Base-by-base conservation (phyloP, 495 filamentous ascomycete genomes). In the Lophium mytilinum region DNA sequence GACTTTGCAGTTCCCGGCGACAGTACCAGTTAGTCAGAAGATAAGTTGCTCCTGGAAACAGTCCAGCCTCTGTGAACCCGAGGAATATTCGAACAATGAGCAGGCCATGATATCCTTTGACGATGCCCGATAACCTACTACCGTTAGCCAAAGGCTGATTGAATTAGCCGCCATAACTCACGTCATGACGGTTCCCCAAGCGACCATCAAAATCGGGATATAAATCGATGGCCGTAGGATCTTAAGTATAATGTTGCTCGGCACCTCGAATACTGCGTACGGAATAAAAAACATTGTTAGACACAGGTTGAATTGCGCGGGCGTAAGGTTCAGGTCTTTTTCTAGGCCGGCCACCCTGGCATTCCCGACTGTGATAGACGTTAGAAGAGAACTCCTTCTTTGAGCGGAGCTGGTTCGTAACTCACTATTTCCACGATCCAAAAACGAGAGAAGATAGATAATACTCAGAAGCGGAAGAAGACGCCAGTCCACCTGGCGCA, bases 111-210 rank as follows among this genome's bases (percentile, higher is more conserved):
- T 64, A 63, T 39, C 43, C 64, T 48, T 53, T 37, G 9, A 66
- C 50, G 1, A 71, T 21, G 19, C 66, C 59, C 60, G 66, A 67
- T 3, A 71, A 52, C 1, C 65, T 67, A 55, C 66, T 72, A 17
- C 62, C 48, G 34, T 71, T 55, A 15, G 78, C 80, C 79, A 83
- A 30, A 43, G 12, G 6, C 12, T 17, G 12, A 12, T 12, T 12
- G 6, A 4, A 9, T 39, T 3, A 34, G 34, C 33, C 7, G 24
- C 19, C 1, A 21, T 2, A 10, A 17, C 52, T 24, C 39, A 55
- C 43, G 83, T 82, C 84, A 94, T 95, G 56, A 64, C 58, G n/a
- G 69, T 62, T 4, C 69, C 71, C 54, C 68, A 67, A 33, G 39
- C 57, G 9, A 73, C 45, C 62, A 65, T 72, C 2, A 66, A 46